Evolutionary conservation across 768 basidiomycete species (phyloP).

Genomic region (Obba rivulosa): DNA sequence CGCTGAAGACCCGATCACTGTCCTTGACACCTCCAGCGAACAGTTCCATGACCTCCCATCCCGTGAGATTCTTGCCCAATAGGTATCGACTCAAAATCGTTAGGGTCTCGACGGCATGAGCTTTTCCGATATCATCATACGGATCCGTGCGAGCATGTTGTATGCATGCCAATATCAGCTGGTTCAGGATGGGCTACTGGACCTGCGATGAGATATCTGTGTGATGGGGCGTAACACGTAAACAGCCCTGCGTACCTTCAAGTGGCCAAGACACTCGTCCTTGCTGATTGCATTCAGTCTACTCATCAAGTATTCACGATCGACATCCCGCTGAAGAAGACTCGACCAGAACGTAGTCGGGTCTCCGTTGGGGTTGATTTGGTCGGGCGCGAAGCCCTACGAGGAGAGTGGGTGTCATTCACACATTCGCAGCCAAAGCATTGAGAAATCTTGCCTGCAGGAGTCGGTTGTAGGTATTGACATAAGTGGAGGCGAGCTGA

Average conservation of each 20-base stretch:
- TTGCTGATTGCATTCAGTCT: conserved; percentile 39
- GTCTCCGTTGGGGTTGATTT: conserved; percentile 41
- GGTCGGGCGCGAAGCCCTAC: conserved; percentile 37
- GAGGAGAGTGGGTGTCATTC: background rate
- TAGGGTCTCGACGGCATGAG: conserved; percentile 48
- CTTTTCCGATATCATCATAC: conserved; percentile 30
- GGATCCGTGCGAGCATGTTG: conserved; percentile 29
- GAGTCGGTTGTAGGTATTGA: conserved; percentile 41
- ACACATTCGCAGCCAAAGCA: background rate
- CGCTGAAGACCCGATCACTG: conserved; percentile 58
- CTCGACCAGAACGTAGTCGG: conserved; percentile 46
- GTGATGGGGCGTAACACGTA: background rate
- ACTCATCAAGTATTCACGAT: conserved; percentile 38
- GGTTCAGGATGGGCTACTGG: conserved; percentile 46
- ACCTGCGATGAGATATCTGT: background rate
- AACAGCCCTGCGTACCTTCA: conserved; percentile 44
- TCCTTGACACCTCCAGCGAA: conserved; percentile 55
- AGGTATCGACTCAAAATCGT: conserved; percentile 41
- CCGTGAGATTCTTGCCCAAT: conserved; percentile 52
- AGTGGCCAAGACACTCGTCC: conserved; percentile 40
- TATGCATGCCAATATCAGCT: conserved; percentile 44
- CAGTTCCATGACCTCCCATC: conserved; percentile 72
- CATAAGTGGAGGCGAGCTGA: conserved; percentile 41
- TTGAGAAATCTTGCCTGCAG: conserved; percentile 31
- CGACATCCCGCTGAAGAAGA: conserved; percentile 47